A percentile compares a stretch with the other conserved stretches of the same genome.
phyloP scores from a whole-genome alignment of 2,329 filamentous ascomycete species.

The Colletotrichum australisinense region DNA sequence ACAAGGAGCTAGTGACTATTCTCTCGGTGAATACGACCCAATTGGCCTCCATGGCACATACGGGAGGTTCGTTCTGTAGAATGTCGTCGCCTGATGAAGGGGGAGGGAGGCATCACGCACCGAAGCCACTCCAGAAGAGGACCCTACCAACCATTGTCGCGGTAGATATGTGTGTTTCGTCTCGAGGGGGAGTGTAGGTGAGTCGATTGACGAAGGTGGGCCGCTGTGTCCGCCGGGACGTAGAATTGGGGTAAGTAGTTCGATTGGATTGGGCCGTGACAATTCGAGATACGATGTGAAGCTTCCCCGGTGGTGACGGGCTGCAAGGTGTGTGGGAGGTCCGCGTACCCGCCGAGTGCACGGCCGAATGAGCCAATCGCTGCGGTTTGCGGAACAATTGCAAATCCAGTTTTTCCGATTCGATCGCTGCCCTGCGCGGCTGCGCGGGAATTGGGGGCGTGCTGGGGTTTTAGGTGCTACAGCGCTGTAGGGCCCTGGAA shows the following conservation, averaged over 20 bases:
- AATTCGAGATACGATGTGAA: slow-evolving; percentile 21
- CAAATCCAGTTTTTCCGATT: slow-evolving; percentile 36
- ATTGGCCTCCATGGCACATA: slow-evolving; percentile 11
- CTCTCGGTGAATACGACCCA: neutral
- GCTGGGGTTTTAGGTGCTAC: neutral
- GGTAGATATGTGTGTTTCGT: slow-evolving; percentile 16
- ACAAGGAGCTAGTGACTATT: neutral
- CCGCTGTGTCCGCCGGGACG: slow-evolving; percentile 24
- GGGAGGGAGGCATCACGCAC: slow-evolving; percentile 64
- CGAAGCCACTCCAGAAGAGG: slow-evolving; percentile 91
- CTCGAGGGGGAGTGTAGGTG: neutral
- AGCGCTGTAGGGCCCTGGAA: neutral
- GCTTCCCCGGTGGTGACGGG: slow-evolving; percentile 13
- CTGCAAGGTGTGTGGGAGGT: slow-evolving; percentile 15
- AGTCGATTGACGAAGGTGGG: slow-evolving; percentile 18
- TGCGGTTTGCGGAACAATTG: slow-evolving; percentile 27
- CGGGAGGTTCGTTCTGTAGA: neutral
- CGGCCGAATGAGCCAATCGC: neutral
- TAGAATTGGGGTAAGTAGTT: slow-evolving; percentile 12
- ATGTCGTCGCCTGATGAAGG: neutral
- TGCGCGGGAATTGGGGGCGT: too few species aligned
- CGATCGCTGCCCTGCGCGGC: neutral
- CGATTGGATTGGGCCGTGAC: slow-evolving; percentile 3
- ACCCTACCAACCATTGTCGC: slow-evolving; percentile 71
- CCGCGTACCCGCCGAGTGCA: slow-evolving; percentile 10